Evolutionary conservation across 257 asterid species (phyloP), one percentile per base, ranked within the genome.

Genomic region (Solanum tarapatanum): DNA sequence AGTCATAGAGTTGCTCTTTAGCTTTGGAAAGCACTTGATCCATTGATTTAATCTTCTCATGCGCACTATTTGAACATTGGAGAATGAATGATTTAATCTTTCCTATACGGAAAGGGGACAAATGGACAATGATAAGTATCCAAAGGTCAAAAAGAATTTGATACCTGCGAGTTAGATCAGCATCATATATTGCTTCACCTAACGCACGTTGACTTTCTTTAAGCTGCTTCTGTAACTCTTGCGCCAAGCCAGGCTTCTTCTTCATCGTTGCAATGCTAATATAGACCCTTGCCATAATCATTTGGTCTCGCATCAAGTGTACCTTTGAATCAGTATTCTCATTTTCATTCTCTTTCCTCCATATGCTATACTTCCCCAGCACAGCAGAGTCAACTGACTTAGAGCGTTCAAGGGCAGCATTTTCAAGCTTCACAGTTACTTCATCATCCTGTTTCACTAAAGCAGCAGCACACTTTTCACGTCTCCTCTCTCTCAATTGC

Each of bases 251-350:
- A 84, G 85, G 87, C 90, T 92, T 96, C 90, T 92, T 91, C 92
- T 93, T 97, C 93, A 91, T 93, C 84, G 91, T 94, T 86, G 98
- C 98, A 87, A 96, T 94, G 92, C 98, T 93, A 84, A 90, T 75
- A 89, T 97, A 97, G 60, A 96, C 98, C 94, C 97, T 96, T 66
- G 99, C 98, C 98, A 96, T 94, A 84, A 96, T 96, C 94, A 95
- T 91, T 93, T 97, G 99, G 91, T 97, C 99, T 45, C 99, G 96
- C 90, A 97, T 95, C 94, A 97, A 89, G 55, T 97, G 98, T 55
- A 97, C 97, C 86, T 92, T 96, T 84, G 98, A 93, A 92, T 97
- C 99, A 68, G 96, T 21, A 90, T 96, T 96, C 88, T 97, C 99
- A 86, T 92, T 95, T 30, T 97, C 99, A 87, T 88, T 95, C 89